Evolutionary conservation across 768 basidiomycete genomes (phyloP), one percentile per base, ranked within the genome.

Genomic region (Naganishia vaughanmartiniae): DNA sequence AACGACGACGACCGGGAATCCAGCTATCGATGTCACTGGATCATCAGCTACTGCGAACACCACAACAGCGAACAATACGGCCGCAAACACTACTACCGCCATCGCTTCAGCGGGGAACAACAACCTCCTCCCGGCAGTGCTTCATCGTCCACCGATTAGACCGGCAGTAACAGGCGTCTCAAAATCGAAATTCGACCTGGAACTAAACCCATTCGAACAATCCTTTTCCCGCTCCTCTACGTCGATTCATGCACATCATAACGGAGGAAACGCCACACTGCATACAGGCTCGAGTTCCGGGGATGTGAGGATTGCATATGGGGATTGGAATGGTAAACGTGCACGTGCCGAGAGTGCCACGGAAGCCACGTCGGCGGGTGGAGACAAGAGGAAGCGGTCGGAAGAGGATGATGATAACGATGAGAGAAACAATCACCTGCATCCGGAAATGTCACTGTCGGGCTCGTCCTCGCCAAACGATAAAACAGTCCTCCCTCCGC

Each of bases 141-240:
- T 66, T 34, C 65, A 51, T 34, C 74, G 78, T 33, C 79, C 76
- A 4, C 76, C 75, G 7, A 77, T 78, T 65, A 74, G 77, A 53
- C 79, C 81, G 2, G 74, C 72, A 42, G 54, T 68, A n/a, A 26
- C 36, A 15, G 54, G 73, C n/a, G 73, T 73, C 39, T 65, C 73
- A 10, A 60, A 74, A 69, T 78, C 78, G 21, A 79, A 80, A 71
- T 80, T 83, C 69, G 81, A 81, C 57, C 85, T 90, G 42, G 93
- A 95, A 77, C 90, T 89, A 0, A 95, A 95, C 79, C 93, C 93
- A 0, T 96, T 96, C 78, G 95, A 99, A 78, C 91, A 93, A 82
- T 93, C 91, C 66, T 98, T 98, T 80, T 88, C 89, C 42, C 83
- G 82, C 31, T 80, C 82, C 31, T 79, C 83, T 56, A 74, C 75